Evolutionary conservation across 768 basidiomycete genomes (phyloP).

Genomic region (Hygrocybe punicea): DNA sequence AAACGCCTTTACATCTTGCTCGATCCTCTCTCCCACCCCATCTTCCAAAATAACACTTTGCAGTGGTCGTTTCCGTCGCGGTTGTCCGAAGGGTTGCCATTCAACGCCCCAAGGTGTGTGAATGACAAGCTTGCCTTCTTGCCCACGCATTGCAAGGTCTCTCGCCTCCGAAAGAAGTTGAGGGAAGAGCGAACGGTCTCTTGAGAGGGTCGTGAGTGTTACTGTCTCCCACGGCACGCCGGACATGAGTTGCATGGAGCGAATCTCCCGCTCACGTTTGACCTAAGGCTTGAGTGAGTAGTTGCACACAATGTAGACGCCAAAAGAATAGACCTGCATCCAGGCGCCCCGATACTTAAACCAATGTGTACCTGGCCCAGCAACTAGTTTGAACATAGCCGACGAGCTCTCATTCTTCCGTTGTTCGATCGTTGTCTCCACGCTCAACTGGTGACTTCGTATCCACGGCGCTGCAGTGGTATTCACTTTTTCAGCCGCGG

Average conservation of each 20-base stretch:
- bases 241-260: constrained; percentile 86
- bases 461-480: constrained; percentile 44
- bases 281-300: constrained; percentile 50
- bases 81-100: constrained; percentile 94
- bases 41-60: constrained; percentile 83
- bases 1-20: constrained; percentile 77
- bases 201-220: constrained; percentile 86
- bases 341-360: constrained; percentile 87
- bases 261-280: constrained; percentile 90
- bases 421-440: constrained; percentile 88
- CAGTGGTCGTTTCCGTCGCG: constrained; percentile 79
- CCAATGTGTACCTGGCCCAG: constrained; percentile 92
- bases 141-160: constrained; percentile 75
- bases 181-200: constrained; percentile 79
- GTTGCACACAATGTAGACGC: neutral
- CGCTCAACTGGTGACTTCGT: constrained; percentile 88
- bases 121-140: constrained; percentile 93
- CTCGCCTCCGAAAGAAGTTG: constrained; percentile 83
- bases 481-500: constrained; percentile 12
- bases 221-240: constrained; percentile 98
- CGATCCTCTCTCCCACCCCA: constrained; percentile 83
- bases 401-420: constrained; percentile 88
- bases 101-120: constrained; percentile 96
- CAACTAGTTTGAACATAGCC: constrained; percentile 88
- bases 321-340: constrained; percentile 72